These are phyloP conservation scores for Glycine soja DNA, from an alignment of 306 rosid species.

Conservation along the genomic window DNA sequence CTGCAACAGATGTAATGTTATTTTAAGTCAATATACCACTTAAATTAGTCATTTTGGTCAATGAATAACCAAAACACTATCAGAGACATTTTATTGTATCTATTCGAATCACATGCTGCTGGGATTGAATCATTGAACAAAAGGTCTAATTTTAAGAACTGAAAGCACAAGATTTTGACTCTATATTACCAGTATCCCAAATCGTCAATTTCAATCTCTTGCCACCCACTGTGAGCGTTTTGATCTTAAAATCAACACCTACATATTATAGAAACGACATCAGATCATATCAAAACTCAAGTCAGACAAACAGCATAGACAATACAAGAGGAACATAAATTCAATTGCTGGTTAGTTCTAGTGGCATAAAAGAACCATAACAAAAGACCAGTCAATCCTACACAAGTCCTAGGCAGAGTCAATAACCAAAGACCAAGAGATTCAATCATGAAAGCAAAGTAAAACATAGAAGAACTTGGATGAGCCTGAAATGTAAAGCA, in stretches of 20 bases:
- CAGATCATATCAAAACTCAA: conserved; percentile 30
- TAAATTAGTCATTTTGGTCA: conserved; percentile 50
- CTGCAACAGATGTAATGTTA: conserved; percentile 64
- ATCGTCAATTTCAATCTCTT: conserved; percentile 93
- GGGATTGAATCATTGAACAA: conserved; percentile 1
- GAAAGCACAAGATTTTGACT: conserved; percentile 33
- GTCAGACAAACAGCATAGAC: background rate
- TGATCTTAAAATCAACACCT: conserved; percentile 99
- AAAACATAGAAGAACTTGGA: background rate
- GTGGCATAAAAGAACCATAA: background rate
- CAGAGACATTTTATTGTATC: conserved; percentile 31
- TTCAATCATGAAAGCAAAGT: too few relatives aligned
- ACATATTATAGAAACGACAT: conserved; percentile 28
- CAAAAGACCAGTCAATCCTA: too few relatives aligned
- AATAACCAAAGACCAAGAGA: too few relatives aligned
- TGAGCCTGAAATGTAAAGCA: background rate
- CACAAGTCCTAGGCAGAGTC: too few relatives aligned
- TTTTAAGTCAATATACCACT: conserved; percentile 53
- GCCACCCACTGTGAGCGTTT: conserved; percentile 76
- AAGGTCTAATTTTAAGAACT: conserved; percentile 9
- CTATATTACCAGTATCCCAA: conserved; percentile 90
- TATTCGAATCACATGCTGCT: conserved; percentile 16
- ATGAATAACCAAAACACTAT: conserved; percentile 24
- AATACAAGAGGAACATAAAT: background rate
- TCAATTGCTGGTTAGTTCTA: background rate